phyloP scores from a whole-genome alignment of 2,329 filamentous ascomycete species.

The Neonectria neomacrospora region DNA sequence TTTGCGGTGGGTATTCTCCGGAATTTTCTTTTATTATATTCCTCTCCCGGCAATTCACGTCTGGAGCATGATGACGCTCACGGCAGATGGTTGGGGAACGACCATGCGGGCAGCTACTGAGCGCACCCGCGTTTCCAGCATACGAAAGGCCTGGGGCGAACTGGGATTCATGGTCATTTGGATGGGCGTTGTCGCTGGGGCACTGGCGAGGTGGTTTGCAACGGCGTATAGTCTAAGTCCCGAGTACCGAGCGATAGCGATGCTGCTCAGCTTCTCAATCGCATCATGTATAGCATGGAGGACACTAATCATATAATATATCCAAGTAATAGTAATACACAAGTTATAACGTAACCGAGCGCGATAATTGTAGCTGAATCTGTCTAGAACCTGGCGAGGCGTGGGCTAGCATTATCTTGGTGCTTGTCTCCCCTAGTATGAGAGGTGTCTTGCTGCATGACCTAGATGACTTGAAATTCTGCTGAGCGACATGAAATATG shows the following conservation, averaged over 20 bases:
- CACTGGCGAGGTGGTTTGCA: conserved; percentile 17
- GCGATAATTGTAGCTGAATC: no score
- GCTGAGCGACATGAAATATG: no score
- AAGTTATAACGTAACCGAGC: no score
- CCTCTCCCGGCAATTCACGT: conserved; percentile 41
- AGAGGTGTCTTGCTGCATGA: no score
- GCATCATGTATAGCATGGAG: not conserved
- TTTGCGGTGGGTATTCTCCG: conserved; percentile 36
- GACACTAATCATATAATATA: not conserved
- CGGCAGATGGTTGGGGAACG: conserved; percentile 42
- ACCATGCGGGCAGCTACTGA: conserved; percentile 40
- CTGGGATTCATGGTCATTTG: conserved; percentile 41
- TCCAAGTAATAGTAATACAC: not conserved
- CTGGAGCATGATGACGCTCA: conserved; percentile 41
- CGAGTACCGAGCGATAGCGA: not conserved
- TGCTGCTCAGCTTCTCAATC: not conserved
- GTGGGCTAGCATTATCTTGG: no score
- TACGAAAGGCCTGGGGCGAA: conserved; percentile 38
- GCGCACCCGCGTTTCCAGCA: conserved; percentile 28
- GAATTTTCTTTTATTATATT: conserved; percentile 42
- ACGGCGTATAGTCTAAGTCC: not conserved
- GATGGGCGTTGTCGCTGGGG: conserved; percentile 39
- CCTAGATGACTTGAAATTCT: no score
- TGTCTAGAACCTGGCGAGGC: no score
- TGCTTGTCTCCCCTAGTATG: no score